These are phyloP conservation scores for Tolypocladium tropicale DNA, from an alignment of 2,329 filamentous ascomycete species.

Conservation along the genomic window DNA sequence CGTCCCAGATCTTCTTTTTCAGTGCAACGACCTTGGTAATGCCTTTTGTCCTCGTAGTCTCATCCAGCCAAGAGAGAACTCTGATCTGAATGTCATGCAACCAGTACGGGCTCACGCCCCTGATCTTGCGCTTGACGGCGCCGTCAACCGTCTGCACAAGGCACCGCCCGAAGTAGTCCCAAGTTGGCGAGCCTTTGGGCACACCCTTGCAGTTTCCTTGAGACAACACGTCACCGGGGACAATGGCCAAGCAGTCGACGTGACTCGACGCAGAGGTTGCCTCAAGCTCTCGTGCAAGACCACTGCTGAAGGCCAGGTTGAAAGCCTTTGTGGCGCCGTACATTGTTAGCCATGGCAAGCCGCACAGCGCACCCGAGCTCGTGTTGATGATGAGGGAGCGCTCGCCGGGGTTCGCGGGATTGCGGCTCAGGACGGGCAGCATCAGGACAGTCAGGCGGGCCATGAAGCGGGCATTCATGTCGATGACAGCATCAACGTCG, in stretches of 20 bases:
- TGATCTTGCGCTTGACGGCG: conserved; percentile 11
- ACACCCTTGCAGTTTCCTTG: conserved; percentile 12
- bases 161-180: conserved; percentile 3
- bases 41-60: conserved; percentile 1
- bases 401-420: background rate
- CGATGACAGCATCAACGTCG: conserved; percentile 19
- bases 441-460: conserved; percentile 20
- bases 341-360: conserved; percentile 17
- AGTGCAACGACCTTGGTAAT: background rate
- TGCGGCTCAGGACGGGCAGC: conserved; percentile 11
- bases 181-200: conserved; percentile 6
- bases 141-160: conserved; percentile 12
- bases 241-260: conserved; percentile 17
- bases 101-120: conserved; percentile 15
- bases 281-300: conserved; percentile 17
- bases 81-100: conserved; percentile 9
- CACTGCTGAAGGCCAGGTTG: conserved; percentile 15
- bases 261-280: conserved; percentile 9
- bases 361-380: conserved; percentile 14
- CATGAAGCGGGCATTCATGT: conserved; percentile 24
- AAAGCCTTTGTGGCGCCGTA: conserved; percentile 22
- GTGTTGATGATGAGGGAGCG: conserved; percentile 18
- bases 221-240: conserved; percentile 17
- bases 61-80: conserved; percentile 4
- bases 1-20: background rate